Percentiles rank a stretch among this genome's conserved stretches.
Evolutionary conservation across 352 stramenopile genomes (phyloP).

Genomic region (Globisporangium heterothallicum): DNA sequence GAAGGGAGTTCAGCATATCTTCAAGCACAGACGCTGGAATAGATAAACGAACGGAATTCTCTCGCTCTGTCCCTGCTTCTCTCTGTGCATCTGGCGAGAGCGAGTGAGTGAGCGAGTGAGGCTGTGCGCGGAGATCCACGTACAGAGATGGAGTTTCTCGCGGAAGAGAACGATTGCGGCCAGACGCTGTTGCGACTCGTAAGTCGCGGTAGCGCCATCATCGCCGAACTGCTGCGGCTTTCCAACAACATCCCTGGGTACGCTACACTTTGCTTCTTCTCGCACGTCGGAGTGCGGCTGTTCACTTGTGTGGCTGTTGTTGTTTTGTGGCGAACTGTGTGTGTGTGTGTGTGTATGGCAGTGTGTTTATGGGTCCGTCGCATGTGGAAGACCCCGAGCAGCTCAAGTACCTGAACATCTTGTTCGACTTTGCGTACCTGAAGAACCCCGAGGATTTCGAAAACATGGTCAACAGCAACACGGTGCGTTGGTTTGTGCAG

Average conservation of each 20-base stretch:
- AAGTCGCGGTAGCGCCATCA: slow-evolving; percentile 87
- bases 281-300: not conserved
- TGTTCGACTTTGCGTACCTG: slow-evolving; percentile 95
- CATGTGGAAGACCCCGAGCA: slow-evolving; percentile 87
- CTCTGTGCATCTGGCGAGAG: not conserved
- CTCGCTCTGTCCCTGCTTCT: not conserved
- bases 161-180: slow-evolving; percentile 92
- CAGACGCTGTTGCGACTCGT: slow-evolving; percentile 92
- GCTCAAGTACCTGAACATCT: slow-evolving; percentile 88
- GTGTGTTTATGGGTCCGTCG: slow-evolving; percentile 80
- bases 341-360: slow-evolving; percentile 14
- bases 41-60: not conserved
- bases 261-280: not conserved
- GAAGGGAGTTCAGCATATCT: not conserved
- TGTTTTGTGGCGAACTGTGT: not conserved
- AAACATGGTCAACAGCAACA: slow-evolving; percentile 89
- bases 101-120: not conserved
- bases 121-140: not conserved
- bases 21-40: not conserved
- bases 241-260: slow-evolving; percentile 89
- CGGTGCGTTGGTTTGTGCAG: slow-evolving; percentile 29
- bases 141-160: slow-evolving; percentile 91
- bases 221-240: slow-evolving; percentile 90
- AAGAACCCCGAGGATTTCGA: slow-evolving; percentile 94
- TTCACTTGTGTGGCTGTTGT: not conserved